Conservation (phyloP, 805 yeast species). For the Yamadazyma philogaea region DNA sequence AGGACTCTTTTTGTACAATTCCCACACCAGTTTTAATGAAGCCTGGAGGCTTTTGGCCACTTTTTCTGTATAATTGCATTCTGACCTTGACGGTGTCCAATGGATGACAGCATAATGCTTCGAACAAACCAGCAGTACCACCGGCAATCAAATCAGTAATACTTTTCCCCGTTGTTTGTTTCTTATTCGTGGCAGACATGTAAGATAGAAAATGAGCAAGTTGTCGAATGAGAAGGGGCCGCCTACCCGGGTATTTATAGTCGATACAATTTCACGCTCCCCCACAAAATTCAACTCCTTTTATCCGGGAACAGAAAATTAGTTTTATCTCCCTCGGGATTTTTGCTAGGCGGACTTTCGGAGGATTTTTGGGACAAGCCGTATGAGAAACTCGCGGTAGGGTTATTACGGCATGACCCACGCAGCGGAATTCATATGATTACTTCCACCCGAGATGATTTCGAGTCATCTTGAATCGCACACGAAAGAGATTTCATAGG, state of each 20-base stretch:
- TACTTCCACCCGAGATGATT: conserved; percentile 6
- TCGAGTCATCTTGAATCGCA: conserved; percentile 1
- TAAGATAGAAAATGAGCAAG: background rate
- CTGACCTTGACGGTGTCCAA: conserved; percentile 95
- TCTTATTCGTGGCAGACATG: conserved; percentile 6
- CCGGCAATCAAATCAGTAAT: conserved; percentile 81
- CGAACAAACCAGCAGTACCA: conserved; percentile 95
- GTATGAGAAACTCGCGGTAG: too few relatives aligned
- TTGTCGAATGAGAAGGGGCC: conserved; percentile 5
- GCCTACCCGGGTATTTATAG: conserved; percentile 7
- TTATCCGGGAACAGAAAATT: conserved; percentile 18
- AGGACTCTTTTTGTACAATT: conserved; percentile 76
- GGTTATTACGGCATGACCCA: conserved; percentile 1
- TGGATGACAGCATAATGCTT: conserved; percentile 98
- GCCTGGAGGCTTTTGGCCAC: conserved; percentile 79
- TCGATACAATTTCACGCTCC: conserved; percentile 10
- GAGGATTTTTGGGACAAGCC: too few relatives aligned
- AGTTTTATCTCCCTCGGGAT: conserved; percentile 5
- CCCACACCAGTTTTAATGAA: conserved; percentile 76
- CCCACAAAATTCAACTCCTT: conserved; percentile 19
- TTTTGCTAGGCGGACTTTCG: background rate
- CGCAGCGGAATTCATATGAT: conserved; percentile 4
- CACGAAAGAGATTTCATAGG: conserved; percentile 3
- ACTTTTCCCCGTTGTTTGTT: conserved; percentile 34
- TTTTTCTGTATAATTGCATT: conserved; percentile 83